A percentile compares a stretch with the other conserved stretches of the same genome.
These are phyloP conservation scores for Capsella rubella DNA, from an alignment of 441 rosid genomes.

Conservation along the genomic window DNA sequence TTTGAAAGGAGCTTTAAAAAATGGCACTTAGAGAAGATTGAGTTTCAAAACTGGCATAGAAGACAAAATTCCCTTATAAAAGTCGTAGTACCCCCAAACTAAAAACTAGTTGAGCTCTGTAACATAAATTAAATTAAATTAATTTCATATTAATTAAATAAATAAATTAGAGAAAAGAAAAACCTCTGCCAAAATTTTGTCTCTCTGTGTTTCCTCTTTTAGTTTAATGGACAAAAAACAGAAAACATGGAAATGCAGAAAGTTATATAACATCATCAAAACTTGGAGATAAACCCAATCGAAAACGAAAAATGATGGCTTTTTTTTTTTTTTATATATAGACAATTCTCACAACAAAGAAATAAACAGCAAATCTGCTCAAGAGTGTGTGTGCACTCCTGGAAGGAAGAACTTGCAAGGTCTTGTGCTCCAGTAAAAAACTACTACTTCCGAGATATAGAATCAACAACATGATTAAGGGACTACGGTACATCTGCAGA, in stretches of 20 bases:
- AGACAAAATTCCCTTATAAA: too few relatives aligned
- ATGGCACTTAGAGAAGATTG: too few relatives aligned
- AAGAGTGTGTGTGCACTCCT: constrained; percentile 11
- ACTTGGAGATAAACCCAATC: constrained; percentile 19
- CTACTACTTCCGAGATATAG: constrained; percentile 1
- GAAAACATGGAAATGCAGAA: constrained; percentile 7
- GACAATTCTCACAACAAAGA: constrained; percentile 28
- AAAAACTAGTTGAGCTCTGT: neutral
- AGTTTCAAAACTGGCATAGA: too few relatives aligned
- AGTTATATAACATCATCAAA: constrained; percentile 20
- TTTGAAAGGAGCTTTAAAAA: too few relatives aligned
- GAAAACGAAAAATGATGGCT: neutral
- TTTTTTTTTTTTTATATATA: constrained; percentile 9
- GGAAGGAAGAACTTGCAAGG: constrained; percentile 25
- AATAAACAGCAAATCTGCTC: constrained; percentile 20
- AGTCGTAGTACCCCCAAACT: neutral
- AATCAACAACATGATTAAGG: constrained; percentile 22
- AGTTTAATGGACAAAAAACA: constrained; percentile 20
- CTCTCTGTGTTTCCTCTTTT: neutral
- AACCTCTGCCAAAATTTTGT: constrained; percentile 11
- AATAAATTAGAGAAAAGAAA: neutral
- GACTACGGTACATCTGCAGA: constrained; percentile 29
- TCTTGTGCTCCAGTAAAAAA: neutral
- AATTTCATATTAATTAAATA: neutral
- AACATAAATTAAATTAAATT: neutral